A percentile compares a stretch with the other conserved stretches of the same genome.
Conservation (phyloP, 2,329 filamentous ascomycete genomes). For the Biscogniauxia marginata region DNA sequence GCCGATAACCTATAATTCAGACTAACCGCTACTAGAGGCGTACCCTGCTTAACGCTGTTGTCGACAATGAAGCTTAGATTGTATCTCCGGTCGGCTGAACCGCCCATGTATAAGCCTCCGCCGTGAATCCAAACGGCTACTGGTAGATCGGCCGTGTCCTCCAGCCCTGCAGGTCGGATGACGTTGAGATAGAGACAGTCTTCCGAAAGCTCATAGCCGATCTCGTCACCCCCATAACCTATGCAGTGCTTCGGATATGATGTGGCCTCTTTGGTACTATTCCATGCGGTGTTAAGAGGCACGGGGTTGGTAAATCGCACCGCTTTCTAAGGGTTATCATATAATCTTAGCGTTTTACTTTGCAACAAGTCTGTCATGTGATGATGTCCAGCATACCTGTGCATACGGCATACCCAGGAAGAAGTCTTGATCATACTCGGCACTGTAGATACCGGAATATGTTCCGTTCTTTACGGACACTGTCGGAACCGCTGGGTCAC, state of each 20-base stretch:
- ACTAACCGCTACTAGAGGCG: conserved; percentile 47
- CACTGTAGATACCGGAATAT: conserved; percentile 37
- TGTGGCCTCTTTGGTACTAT: conserved; percentile 37
- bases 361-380: conserved; percentile 18
- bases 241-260: conserved; percentile 42
- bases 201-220: conserved; percentile 22
- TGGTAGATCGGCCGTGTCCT: conserved; percentile 34
- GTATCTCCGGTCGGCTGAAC: conserved; percentile 47
- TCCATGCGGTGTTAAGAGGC: conserved; percentile 43
- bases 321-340: conserved; percentile 8
- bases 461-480: conserved; percentile 43
- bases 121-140: conserved; percentile 60
- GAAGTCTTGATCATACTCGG: conserved; percentile 43
- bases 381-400: conserved; percentile 39
- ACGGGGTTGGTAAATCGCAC: conserved; percentile 45
- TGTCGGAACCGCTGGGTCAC: not conserved
- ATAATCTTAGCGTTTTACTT: conserved; percentile 33
- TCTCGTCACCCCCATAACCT: conserved; percentile 38
- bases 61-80: conserved; percentile 59
- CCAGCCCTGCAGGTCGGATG: conserved; percentile 24
- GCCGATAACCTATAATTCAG: conserved; percentile 47
- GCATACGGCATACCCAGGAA: conserved; percentile 54
- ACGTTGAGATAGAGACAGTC: conserved; percentile 34
- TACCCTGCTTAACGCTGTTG: conserved; percentile 42
- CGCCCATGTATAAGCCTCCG: conserved; percentile 29